Evolutionary conservation across 2,329 filamentous ascomycete genomes (phyloP), one percentile per base, ranked within the genome.

Genomic region (Exserohilum rostratum): DNA sequence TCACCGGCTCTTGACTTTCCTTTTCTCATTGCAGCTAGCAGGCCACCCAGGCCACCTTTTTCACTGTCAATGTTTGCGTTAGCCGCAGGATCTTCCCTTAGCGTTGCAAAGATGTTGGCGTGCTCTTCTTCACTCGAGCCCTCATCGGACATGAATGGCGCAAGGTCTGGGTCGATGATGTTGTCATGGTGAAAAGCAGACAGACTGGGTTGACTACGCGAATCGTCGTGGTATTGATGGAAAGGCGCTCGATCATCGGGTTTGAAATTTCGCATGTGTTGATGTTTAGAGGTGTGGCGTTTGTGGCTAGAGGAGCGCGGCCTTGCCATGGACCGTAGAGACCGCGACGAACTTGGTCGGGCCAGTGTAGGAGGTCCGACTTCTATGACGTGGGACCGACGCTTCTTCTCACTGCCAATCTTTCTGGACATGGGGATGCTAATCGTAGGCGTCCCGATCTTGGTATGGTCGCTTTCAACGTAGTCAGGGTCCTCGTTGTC

Each of bases 171-270:
- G 71, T 99, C 95, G 64, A 99, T 98, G 64, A 99, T 96, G 70
- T 95, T 98, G 78, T 99, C 95, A 69, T 95, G 92, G 72, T 99
- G 95, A 66, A 99, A 98, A n/a, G 92, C 92, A 13, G 93, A 89
- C 31, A 96, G 83, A 37, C 87, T 86, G 6, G 85, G 79, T 60
- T 87, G 88, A 59, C 83, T 86, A 3, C 82, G 79, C 43, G 82
- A 78, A 54, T 92, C 88, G 47, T 96, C 86, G 10, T 87, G 82
- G 54, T 89, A 89, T 50, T 92, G 82, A 67, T 90, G 91, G 63
- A 98, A 98, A 0, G 95, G 95, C 0, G 91, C 93, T 53, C 90
- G 85, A 58, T 97, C 91, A 55, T 96, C 91, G 15, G 87, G 80
- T 70, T 90, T 95, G 63, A 93, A 85, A 48, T 89, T 87, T 12